phyloP scores from a whole-genome alignment of 441 rosid species.

The Syzygium malaccense region DNA sequence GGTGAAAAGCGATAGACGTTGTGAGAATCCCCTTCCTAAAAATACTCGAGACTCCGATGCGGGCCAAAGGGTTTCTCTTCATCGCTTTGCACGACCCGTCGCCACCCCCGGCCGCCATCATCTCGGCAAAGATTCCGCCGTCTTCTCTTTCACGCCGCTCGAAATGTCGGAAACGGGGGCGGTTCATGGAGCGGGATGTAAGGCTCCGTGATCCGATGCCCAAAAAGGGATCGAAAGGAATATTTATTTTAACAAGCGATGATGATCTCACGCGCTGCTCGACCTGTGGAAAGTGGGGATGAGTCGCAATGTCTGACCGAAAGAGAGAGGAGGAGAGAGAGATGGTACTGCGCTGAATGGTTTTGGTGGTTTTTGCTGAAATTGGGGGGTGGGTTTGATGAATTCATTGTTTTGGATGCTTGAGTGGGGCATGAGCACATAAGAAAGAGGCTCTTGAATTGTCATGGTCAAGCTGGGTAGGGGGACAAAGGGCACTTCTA shows the following conservation, averaged over 20 bases:
- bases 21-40: not conserved
- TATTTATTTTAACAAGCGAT: accelerated
- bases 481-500: not conserved
- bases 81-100: not conserved
- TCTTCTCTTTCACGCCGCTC: not conserved
- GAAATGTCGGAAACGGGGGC: not conserved
- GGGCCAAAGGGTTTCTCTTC: not conserved
- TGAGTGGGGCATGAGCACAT: not conserved
- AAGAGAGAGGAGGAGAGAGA: not conserved
- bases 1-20: not conserved
- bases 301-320: not conserved
- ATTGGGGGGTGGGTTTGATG: not conserved
- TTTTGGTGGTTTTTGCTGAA: not conserved
- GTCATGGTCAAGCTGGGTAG: not conserved
- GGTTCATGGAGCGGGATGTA: not conserved
- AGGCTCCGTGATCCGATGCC: not conserved
- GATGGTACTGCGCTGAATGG: not conserved
- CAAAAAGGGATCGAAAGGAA: not conserved
- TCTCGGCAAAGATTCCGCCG: not conserved
- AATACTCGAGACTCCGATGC: not conserved
- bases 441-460: not conserved
- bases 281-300: not conserved
- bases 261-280: not conserved
- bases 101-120: not conserved
- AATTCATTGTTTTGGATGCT: not conserved